These are phyloP conservation scores for Phlebopus sp. DNA, from an alignment of 1,284 basidiomycete species.

Conservation along the genomic window DNA sequence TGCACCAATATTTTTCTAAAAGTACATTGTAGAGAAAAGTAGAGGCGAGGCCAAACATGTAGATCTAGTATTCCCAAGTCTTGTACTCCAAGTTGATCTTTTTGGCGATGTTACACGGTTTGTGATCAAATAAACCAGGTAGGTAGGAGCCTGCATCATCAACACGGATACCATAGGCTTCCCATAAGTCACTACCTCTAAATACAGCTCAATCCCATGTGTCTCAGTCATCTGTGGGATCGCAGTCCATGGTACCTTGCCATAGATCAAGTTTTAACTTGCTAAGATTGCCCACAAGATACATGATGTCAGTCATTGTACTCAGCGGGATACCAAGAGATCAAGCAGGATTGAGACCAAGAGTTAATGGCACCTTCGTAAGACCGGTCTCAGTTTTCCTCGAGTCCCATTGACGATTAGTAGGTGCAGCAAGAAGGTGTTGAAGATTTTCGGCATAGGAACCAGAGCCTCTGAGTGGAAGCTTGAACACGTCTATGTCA, in stretches of 20 bases:
- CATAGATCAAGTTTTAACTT: constrained; percentile 24
- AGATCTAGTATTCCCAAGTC: constrained; percentile 26
- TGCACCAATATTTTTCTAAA: neutral
- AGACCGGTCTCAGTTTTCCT: too few relatives aligned
- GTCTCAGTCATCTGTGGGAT: neutral
- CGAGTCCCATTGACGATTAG: too few relatives aligned
- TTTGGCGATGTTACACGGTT: constrained; percentile 29
- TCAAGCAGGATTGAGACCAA: constrained; percentile 5
- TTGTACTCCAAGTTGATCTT: constrained; percentile 34
- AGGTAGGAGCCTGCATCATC: constrained; percentile 15
- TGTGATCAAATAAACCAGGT: constrained; percentile 28
- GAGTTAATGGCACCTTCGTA: too few relatives aligned
- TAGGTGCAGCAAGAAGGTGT: too few relatives aligned
- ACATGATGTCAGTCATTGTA: constrained; percentile 29
- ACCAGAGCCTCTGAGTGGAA: too few relatives aligned
- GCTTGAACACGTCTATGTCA: neutral
- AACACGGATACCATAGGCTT: neutral
- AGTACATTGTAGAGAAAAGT: constrained; percentile 14
- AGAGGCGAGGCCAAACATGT: constrained; percentile 22
- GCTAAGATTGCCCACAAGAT: constrained; percentile 30
- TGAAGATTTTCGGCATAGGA: too few relatives aligned
- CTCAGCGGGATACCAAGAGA: constrained; percentile 14
- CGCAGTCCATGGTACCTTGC: constrained; percentile 17
- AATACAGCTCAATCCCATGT: neutral
- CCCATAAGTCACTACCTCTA: neutral